Percentiles rank a stretch among this genome's conserved stretches.
Evolutionary conservation across 2,329 filamentous ascomycete genomes (phyloP).

Genomic region (Pezicula rhizophila): DNA sequence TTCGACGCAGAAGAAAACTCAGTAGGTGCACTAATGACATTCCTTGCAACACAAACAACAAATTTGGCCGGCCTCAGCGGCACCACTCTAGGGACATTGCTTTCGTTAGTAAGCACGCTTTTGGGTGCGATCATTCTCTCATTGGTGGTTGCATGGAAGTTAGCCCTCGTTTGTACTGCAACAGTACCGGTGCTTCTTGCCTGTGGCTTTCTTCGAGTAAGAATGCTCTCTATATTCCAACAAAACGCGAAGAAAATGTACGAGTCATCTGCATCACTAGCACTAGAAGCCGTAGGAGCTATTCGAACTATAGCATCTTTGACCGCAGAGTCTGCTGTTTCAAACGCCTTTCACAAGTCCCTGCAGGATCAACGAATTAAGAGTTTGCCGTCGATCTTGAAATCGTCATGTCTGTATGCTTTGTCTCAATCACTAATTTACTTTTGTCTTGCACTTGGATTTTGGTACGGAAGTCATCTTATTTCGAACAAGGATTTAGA

Average conservation of each 20-base stretch:
- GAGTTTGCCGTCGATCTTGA: conserved; percentile 18
- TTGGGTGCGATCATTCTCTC: conserved; percentile 33
- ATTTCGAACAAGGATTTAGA: conserved; percentile 32
- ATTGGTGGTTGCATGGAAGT: conserved; percentile 37
- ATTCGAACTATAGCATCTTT: conserved; percentile 38
- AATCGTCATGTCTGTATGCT: conserved; percentile 25
- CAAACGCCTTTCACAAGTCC: conserved; percentile 27
- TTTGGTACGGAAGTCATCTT: conserved; percentile 34
- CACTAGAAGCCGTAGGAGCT: conserved; percentile 36
- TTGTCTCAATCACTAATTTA: conserved; percentile 11
- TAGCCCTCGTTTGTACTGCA: conserved; percentile 37
- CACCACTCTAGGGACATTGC: conserved; percentile 35
- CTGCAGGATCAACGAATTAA: conserved; percentile 18
- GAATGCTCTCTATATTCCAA: conserved; percentile 36
- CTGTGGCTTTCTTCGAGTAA: conserved; percentile 36
- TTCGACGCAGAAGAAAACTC: conserved; percentile 86
- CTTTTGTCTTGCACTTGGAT: conserved; percentile 24
- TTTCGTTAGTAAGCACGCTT: conserved; percentile 36
- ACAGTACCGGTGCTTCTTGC: conserved; percentile 35
- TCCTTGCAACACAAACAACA: conserved; percentile 77
- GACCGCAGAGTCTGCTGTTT: conserved; percentile 32
- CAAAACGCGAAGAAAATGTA: conserved; percentile 29
- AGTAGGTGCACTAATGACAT: conserved; percentile 76
- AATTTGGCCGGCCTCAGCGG: conserved; percentile 40
- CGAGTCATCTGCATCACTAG: conserved; percentile 35